Evolutionary conservation across 768 basidiomycete species (phyloP), one percentile per base, ranked within the genome.

Genomic region (Pholiota microspora): DNA sequence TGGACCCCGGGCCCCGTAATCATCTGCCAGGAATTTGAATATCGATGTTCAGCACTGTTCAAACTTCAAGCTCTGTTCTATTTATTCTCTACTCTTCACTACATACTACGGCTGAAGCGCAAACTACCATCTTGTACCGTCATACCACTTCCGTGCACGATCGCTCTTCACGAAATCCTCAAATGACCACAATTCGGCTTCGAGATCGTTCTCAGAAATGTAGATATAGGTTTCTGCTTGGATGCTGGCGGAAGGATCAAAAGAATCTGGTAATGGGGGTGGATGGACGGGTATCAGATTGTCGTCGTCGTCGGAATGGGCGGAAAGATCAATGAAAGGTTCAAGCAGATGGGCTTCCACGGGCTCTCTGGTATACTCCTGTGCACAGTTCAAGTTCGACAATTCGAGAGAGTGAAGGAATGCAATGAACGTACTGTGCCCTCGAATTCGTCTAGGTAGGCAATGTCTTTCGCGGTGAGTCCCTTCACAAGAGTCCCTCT

Each of bases 401-500:
- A 56, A 28, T 10, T 34, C n/a, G n/a, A n/a, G n/a, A n/a, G n/a
- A n/a, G n/a, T n/a, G n/a, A n/a, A n/a, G n/a, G n/a, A n/a, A 24
- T 21, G 21, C 13, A 13, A 18, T 38, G 6, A 12, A 73, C 83
- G 64, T 61, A 88, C 95, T 46, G 79, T 60, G 28, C 92, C 92
- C 70, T 98, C 95, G 55, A 96, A 98, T 7, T 74, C 51, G 69
- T 98, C 94, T 21, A 98, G 71, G 2, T 78, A 66, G n/a, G 59
- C 58, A 1, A 97, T 72, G 58, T 98, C 94, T 15, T 61, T 35
- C 8, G 68, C 68, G 0, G 81, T 84, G 44, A 97, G 74, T 1
- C 95, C 94, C 0, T 68, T 70, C 2, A 97, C 91, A 32, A 95
- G 64, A 2, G 86, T 87, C 8, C 95, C 95, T 44, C 87, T 79